phyloP scores from a whole-genome alignment of 352 stramenopile species.

The Globisporangium cylindrosporum region DNA sequence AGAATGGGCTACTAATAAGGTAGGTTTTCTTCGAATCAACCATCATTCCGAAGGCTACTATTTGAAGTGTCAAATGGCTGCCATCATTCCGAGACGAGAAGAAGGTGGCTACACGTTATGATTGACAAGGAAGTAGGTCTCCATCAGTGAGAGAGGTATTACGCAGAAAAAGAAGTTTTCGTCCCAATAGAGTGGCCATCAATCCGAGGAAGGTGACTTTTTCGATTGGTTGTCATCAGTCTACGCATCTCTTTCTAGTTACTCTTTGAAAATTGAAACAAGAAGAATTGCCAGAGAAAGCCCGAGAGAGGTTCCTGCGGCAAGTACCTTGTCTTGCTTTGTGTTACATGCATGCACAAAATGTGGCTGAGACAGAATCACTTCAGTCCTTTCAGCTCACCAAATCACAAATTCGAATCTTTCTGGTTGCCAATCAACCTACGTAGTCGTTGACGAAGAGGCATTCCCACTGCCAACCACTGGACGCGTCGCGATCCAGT shows the following conservation, averaged over 20 bases:
- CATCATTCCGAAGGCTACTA: constrained; percentile 1
- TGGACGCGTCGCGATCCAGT: constrained; percentile 87
- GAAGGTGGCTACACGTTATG: neutral
- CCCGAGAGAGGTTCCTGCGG: too few relatives aligned
- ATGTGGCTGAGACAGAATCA: neutral
- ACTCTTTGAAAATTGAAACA: too few relatives aligned
- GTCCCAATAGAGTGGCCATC: too few relatives aligned
- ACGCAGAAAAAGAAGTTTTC: too few relatives aligned
- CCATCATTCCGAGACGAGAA: neutral
- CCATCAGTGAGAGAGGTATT: too few relatives aligned
- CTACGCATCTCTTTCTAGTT: too few relatives aligned
- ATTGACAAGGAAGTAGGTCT: too few relatives aligned
- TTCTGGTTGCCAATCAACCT: neutral
- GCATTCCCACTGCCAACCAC: constrained; percentile 8
- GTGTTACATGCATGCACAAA: neutral
- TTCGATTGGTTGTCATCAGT: too few relatives aligned
- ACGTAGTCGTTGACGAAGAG: neutral
- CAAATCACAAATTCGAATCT: neutral
- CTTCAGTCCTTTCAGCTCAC: neutral
- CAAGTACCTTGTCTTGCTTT: too few relatives aligned
- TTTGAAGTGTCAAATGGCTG: neutral
- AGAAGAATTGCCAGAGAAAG: too few relatives aligned
- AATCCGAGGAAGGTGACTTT: too few relatives aligned
- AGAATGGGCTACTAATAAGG: constrained; percentile 1
- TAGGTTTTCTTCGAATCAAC: neutral